Conservation (phyloP, 495 filamentous ascomycete species). For the Parachaetomium inaequale region DNA sequence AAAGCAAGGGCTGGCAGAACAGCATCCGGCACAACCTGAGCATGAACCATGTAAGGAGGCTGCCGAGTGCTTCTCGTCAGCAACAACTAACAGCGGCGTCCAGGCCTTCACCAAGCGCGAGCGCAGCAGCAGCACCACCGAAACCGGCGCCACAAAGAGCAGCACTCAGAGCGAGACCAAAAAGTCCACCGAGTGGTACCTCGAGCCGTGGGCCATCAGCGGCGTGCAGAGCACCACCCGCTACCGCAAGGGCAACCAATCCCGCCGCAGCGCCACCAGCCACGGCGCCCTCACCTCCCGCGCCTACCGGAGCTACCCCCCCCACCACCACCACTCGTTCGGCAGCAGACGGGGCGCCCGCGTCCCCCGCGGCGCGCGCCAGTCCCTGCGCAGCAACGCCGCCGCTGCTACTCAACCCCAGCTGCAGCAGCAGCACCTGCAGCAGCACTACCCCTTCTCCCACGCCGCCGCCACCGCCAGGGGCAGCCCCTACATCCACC, state of each 20-base stretch:
- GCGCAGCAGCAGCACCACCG: constrained; percentile 21
- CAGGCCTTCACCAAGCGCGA: constrained; percentile 48
- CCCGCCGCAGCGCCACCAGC: constrained; percentile 17
- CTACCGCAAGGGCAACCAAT: constrained; percentile 42
- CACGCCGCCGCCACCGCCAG: not conserved
- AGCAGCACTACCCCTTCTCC: not conserved
- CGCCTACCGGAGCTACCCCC: constrained; percentile 7
- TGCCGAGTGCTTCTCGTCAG: not conserved
- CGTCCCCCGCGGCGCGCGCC: not conserved
- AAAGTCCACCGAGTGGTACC: constrained; percentile 42
- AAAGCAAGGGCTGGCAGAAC: constrained; percentile 86
- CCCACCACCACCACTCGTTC: constrained; percentile 1
- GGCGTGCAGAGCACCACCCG: constrained; percentile 49
- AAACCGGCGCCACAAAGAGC: not conserved
- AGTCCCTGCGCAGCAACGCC: not conserved
- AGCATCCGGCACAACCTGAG: constrained; percentile 95
- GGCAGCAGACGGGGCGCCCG: not conserved
- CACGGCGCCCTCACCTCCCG: not conserved
- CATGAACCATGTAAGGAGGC: constrained; percentile 75
- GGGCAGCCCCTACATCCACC: not conserved
- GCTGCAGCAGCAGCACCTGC: too few species aligned
- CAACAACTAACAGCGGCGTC: not conserved
- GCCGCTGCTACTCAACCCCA: not conserved
- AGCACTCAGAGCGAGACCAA: constrained; percentile 20
- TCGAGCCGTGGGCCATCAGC: constrained; percentile 38